Evolutionary conservation across 139 green algal species (phyloP).

Genomic region (Coccomyxa sp.): DNA sequence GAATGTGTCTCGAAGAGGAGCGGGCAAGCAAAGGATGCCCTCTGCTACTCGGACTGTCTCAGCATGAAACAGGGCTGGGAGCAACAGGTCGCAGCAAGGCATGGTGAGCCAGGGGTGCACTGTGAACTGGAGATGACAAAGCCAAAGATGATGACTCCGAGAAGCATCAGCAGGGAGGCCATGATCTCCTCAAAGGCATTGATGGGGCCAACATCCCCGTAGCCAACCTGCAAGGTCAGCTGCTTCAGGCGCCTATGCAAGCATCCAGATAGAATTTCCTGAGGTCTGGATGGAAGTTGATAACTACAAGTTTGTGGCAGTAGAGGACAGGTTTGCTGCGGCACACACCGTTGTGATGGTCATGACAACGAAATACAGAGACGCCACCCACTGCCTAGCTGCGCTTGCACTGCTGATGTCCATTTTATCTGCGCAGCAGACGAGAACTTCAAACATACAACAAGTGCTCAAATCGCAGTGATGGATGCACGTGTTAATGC

Average conservation of each 20-base stretch:
- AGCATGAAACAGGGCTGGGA: too few species aligned
- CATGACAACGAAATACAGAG: neutral
- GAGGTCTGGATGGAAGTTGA: neutral
- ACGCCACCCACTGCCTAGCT: neutral
- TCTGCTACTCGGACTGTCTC: too few species aligned
- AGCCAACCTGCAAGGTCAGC: neutral
- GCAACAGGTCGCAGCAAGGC: too few species aligned
- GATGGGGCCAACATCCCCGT: neutral
- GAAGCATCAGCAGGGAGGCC: neutral
- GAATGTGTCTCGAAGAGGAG: too few species aligned
- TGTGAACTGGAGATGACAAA: conserved; percentile 7
- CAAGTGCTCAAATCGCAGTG: too few species aligned
- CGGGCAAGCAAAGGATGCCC: too few species aligned
- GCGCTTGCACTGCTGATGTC: neutral
- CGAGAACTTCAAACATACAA: too few species aligned
- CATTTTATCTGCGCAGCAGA: neutral
- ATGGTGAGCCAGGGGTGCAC: neutral
- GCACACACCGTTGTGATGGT: conserved; percentile 1
- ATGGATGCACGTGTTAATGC: too few species aligned
- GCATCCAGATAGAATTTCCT: too few species aligned
- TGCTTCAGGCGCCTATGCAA: too few species aligned
- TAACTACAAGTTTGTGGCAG: neutral
- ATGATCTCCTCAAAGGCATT: neutral
- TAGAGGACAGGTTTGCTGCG: too few species aligned
- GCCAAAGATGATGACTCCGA: conserved; percentile 8